phyloP scores from a whole-genome alignment of 2,329 filamentous ascomycete genomes.

The Knufia fluminis region DNA sequence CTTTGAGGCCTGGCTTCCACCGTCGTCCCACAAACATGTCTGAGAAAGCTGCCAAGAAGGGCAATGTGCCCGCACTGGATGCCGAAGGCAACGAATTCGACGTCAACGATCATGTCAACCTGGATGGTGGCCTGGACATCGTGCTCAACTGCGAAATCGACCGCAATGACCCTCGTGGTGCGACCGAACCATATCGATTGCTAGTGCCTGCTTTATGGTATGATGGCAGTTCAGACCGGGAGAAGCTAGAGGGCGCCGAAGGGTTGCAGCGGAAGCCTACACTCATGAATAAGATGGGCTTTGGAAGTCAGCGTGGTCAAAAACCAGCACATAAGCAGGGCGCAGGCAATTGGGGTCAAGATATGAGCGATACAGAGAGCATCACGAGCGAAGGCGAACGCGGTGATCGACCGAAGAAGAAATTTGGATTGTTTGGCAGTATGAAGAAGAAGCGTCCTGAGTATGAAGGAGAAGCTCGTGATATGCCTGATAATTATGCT shows the following conservation, averaged over 20 bases:
- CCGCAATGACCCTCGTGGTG: slow-evolving; percentile 73
- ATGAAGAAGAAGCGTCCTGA: slow-evolving; percentile 15
- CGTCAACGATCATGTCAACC: slow-evolving; percentile 50
- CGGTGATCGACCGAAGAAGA: slow-evolving; percentile 12
- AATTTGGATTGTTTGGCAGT: slow-evolving; percentile 21
- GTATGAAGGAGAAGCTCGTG: slow-evolving; percentile 14
- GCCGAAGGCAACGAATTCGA: slow-evolving; percentile 46
- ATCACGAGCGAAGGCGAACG: slow-evolving; percentile 14
- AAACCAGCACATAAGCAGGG: slow-evolving; percentile 19
- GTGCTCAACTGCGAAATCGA: slow-evolving; percentile 84
- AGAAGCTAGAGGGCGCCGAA: slow-evolving; percentile 18
- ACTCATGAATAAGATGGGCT: slow-evolving; percentile 19
- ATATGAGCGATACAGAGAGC: slow-evolving; percentile 22
- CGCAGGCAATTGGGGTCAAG: slow-evolving; percentile 24
- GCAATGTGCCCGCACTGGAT: slow-evolving; percentile 29
- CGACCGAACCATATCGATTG: slow-evolving; percentile 77
- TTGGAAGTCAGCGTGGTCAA: slow-evolving; percentile 15
- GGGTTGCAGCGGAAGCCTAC: slow-evolving; percentile 17
- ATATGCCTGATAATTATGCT: slow-evolving; percentile 9
- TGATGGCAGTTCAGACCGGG: slow-evolving; percentile 29
- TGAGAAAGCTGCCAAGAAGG: slow-evolving; percentile 50
- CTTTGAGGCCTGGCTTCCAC: slow-evolving; percentile 36
- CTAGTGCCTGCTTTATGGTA: slow-evolving; percentile 67
- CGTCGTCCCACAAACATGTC: slow-evolving; percentile 62
- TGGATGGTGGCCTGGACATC: slow-evolving; percentile 78